Percentiles rank a stretch among this genome's conserved stretches.
Evolutionary conservation across 2,329 filamentous ascomycete species (phyloP).

Genomic region (Pyricularia sp.): DNA sequence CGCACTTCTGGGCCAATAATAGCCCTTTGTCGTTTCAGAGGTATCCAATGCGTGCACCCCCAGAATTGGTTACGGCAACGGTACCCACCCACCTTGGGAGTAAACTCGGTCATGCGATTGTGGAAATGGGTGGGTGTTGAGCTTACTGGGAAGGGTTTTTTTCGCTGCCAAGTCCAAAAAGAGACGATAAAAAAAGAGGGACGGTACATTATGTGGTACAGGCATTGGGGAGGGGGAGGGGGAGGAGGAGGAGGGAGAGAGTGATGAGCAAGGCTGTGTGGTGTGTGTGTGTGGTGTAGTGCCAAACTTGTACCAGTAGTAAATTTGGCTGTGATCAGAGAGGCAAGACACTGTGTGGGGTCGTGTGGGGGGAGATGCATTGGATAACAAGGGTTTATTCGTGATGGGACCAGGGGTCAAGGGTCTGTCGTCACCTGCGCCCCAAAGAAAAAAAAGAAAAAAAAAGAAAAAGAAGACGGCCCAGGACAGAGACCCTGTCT

Average conservation of each 20-base stretch:
- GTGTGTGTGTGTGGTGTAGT: background rate
- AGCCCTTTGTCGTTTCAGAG: background rate
- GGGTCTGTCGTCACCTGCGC: conserved; percentile 1
- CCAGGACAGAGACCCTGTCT: background rate
- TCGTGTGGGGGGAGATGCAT: background rate
- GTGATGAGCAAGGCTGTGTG: background rate
- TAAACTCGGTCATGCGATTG: background rate
- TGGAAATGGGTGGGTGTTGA: background rate
- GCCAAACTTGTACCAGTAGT: background rate
- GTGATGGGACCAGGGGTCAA: background rate
- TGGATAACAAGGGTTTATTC: background rate
- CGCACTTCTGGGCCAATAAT: background rate
- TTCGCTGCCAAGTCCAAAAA: background rate
- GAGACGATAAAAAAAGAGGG: background rate
- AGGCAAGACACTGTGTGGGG: background rate
- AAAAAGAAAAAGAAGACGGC: background rate
- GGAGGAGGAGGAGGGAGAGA: background rate
- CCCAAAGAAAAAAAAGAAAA: background rate
- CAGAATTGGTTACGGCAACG: background rate
- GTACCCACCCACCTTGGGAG: background rate
- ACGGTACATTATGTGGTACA: background rate
- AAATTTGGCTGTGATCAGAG: background rate
- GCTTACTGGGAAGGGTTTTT: background rate
- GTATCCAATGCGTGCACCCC: conserved; percentile 1
- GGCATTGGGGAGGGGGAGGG: background rate